phyloP scores from a whole-genome alignment of 768 basidiomycete genomes.

The Leccinellum albellum region DNA sequence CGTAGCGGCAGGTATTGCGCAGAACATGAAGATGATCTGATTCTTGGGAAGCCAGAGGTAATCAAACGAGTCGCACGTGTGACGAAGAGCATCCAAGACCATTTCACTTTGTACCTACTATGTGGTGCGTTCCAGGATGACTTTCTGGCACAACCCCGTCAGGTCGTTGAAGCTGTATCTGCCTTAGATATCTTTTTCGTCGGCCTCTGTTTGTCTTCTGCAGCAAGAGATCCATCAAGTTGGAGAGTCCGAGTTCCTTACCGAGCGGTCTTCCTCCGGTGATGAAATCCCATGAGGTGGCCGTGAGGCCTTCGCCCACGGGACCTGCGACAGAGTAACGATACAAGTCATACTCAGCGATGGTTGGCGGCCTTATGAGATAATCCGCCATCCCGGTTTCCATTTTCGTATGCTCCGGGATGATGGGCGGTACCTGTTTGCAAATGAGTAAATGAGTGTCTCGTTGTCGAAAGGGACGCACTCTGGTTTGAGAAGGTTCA shows the following conservation, averaged over 20 bases:
- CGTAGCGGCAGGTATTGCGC: constrained; percentile 92
- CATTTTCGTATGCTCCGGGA: constrained; percentile 82
- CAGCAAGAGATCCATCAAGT: constrained; percentile 91
- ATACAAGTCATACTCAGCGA: constrained; percentile 92
- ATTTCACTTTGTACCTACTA: constrained; percentile 88
- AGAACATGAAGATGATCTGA: constrained; percentile 93
- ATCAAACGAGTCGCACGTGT: constrained; percentile 81
- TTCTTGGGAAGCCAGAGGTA: constrained; percentile 83
- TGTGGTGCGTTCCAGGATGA: constrained; percentile 59
- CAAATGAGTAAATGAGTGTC: too few species aligned
- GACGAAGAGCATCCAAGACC: constrained; percentile 85
- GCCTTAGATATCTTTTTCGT: constrained; percentile 55
- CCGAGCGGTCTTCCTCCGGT: constrained; percentile 71
- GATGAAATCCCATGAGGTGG: too few species aligned
- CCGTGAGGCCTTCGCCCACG: constrained; percentile 43
- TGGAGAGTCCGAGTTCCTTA: constrained; percentile 80
- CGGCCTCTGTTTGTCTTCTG: constrained; percentile 95
- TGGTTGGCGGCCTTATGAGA: constrained; percentile 72
- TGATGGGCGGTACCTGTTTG: constrained; percentile 79
- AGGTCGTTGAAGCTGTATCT: constrained; percentile 70
- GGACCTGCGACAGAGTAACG: constrained; percentile 96
- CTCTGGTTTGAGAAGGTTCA: too few species aligned
- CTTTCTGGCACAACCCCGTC: constrained; percentile 56
- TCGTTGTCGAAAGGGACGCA: too few species aligned
- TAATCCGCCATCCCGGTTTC: constrained; percentile 93